These are phyloP conservation scores for Hyaloscypha finlandica DNA, from an alignment of 495 filamentous ascomycete genomes.

Conservation along the genomic window DNA sequence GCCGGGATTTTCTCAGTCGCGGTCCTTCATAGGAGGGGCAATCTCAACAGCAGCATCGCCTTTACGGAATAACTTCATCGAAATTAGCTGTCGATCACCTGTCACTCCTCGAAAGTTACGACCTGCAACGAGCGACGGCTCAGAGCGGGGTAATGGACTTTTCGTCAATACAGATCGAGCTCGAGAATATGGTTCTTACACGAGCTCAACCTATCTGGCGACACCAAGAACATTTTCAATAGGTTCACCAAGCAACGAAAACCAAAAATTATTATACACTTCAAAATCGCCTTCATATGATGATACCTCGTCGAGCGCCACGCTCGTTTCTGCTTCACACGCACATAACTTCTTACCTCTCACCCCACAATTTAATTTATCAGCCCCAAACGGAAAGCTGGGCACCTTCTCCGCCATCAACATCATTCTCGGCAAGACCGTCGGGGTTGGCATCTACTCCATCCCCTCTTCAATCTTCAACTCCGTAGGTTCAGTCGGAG, in stretches of 20 bases:
- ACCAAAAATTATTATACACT: background rate
- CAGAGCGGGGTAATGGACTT: slow-evolving; percentile 9
- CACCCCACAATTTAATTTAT: slow-evolving; percentile 18
- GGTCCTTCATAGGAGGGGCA: slow-evolving; percentile 29
- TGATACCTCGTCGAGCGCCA: slow-evolving; percentile 26
- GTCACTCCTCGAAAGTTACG: slow-evolving; percentile 22
- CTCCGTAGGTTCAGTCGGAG: slow-evolving; percentile 44
- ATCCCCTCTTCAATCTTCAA: slow-evolving; percentile 46
- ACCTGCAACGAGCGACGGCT: slow-evolving; percentile 3
- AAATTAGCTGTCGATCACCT: slow-evolving; percentile 35
- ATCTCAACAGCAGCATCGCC: slow-evolving; percentile 39
- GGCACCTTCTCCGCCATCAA: slow-evolving; percentile 38
- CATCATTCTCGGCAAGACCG: slow-evolving; percentile 39
- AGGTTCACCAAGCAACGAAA: slow-evolving; percentile 14
- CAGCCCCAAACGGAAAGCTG: slow-evolving; percentile 28
- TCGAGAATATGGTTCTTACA: slow-evolving; percentile 17
- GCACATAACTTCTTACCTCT: slow-evolving; percentile 13
- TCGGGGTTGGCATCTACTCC: slow-evolving; percentile 37
- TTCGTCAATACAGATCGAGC: slow-evolving; percentile 19
- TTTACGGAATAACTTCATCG: slow-evolving; percentile 29
- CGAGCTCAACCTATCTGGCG: slow-evolving; percentile 16
- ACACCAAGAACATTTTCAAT: slow-evolving; percentile 24
- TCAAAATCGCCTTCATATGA: slow-evolving; percentile 10
- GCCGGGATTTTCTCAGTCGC: slow-evolving; percentile 23
- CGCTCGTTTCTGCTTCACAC: slow-evolving; percentile 24